A percentile compares a stretch with the other conserved stretches of the same genome.
Conservation (phyloP, 2,329 filamentous ascomycete species). For the Pseudocercospora macadamiae region DNA sequence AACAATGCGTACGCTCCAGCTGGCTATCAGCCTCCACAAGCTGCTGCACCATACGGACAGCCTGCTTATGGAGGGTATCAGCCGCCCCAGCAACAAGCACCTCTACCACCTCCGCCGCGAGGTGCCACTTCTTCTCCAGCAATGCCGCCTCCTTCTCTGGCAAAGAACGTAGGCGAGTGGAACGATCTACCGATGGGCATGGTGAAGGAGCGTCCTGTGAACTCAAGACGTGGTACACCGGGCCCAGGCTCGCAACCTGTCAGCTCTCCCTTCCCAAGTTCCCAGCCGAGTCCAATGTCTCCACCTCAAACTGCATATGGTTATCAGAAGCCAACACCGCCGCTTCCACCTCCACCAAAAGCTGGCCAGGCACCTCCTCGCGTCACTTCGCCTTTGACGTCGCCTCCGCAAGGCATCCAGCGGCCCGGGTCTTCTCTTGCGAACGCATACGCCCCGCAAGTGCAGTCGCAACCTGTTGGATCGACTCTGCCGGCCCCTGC, state of each 20-base stretch:
- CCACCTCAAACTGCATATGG: conserved; percentile 60
- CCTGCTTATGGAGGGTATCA: conserved; percentile 49
- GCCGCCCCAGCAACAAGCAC: conserved; percentile 47
- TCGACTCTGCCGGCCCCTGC: conserved; percentile 49
- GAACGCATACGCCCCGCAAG: conserved; percentile 67
- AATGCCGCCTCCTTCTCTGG: conserved; percentile 67
- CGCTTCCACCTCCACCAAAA: conserved; percentile 83
- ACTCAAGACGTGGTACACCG: conserved; percentile 74
- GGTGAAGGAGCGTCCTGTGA: conserved; percentile 61
- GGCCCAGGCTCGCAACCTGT: conserved; percentile 60
- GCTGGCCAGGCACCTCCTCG: conserved; percentile 67
- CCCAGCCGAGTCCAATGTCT: conserved; percentile 53
- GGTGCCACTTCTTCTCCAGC: conserved; percentile 68
- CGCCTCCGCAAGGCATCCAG: conserved; percentile 52
- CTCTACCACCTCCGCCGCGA: conserved; percentile 64
- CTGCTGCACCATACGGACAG: conserved; percentile 36
- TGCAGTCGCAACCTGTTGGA: conserved; percentile 46
- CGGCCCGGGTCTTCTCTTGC: conserved; percentile 57
- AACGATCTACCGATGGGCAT: conserved; percentile 90
- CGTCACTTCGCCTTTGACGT: conserved; percentile 70
- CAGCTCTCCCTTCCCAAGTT: conserved; percentile 74
- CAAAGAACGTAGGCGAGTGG: conserved; percentile 79
- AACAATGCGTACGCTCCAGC: conserved; percentile 37
- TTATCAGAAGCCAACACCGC: conserved; percentile 66
- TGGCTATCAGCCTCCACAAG: conserved; percentile 52